These are phyloP conservation scores for Penicillium paradoxum DNA, from an alignment of 495 filamentous ascomycete genomes.

Conservation along the genomic window DNA sequence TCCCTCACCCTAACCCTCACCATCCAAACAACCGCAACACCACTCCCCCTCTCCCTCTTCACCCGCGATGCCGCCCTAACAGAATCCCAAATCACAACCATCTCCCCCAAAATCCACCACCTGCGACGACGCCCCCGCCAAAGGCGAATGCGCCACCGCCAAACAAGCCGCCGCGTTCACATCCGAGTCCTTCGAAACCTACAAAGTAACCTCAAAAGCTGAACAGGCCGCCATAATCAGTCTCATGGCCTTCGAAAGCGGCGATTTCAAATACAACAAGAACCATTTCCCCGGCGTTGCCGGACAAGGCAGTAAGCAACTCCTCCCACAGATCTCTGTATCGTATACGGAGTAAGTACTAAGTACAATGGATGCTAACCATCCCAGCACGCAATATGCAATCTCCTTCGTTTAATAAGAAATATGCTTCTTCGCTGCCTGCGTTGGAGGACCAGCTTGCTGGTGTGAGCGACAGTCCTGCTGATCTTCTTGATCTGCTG, in stretches of 20 bases:
- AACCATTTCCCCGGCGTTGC: slow-evolving; percentile 56
- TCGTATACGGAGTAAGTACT: not conserved
- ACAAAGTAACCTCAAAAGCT: slow-evolving; percentile 46
- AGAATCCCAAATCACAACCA: slow-evolving; percentile 44
- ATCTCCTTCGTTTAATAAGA: slow-evolving; percentile 50
- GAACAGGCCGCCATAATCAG: slow-evolving; percentile 61
- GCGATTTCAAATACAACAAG: slow-evolving; percentile 61
- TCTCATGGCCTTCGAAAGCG: slow-evolving; percentile 64
- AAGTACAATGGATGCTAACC: not conserved
- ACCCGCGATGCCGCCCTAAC: slow-evolving; percentile 23
- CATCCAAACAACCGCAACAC: slow-evolving; percentile 11
- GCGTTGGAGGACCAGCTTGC: slow-evolving; percentile 38
- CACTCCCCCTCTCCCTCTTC: slow-evolving; percentile 7
- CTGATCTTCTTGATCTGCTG: slow-evolving; percentile 55
- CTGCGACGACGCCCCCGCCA: slow-evolving; percentile 40
- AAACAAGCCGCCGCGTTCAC: slow-evolving; percentile 56
- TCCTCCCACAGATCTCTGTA: not conserved
- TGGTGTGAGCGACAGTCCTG: slow-evolving; percentile 32
- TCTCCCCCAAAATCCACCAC: slow-evolving; percentile 48
- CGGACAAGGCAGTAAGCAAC: slow-evolving; percentile 63
- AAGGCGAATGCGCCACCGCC: slow-evolving; percentile 63
- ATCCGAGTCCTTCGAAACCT: slow-evolving; percentile 49
- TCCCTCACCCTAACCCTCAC: slow-evolving; percentile 16
- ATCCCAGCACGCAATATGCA: slow-evolving; percentile 66
- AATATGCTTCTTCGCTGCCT: slow-evolving; percentile 58